A percentile compares a stretch with the other conserved stretches of the same genome.
phyloP scores from a whole-genome alignment of 139 green algal species.

The Chlorella sp. region DNA sequence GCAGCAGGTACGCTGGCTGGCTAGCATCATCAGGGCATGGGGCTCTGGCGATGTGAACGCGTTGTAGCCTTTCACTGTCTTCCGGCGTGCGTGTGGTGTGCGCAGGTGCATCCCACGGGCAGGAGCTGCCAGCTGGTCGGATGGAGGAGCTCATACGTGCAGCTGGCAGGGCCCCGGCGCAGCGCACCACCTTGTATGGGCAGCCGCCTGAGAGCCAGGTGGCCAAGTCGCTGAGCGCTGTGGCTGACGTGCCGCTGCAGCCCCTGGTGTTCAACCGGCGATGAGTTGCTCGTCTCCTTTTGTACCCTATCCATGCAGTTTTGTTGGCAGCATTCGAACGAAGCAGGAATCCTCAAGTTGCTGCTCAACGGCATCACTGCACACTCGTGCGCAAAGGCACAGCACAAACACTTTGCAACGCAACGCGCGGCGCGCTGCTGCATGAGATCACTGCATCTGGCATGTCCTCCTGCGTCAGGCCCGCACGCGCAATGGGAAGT shows the following conservation, averaged over 20 bases:
- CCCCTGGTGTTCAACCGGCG: no score
- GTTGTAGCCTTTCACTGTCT: background rate
- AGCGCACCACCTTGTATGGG: background rate
- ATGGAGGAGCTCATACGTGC: background rate
- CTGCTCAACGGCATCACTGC: no score
- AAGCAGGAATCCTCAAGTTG: no score
- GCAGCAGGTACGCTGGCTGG: constrained; percentile 49
- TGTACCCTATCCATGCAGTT: no score
- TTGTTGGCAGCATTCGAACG: no score
- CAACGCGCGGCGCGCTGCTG: no score
- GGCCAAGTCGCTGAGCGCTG: background rate
- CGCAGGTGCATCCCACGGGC: background rate
- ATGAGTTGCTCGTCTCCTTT: no score
- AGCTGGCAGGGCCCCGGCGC: background rate
- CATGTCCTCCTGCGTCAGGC: no score
- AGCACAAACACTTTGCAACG: no score
- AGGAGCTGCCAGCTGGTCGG: background rate
- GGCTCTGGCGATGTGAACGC: background rate
- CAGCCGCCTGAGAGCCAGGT: background rate
- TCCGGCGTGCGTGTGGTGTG: background rate
- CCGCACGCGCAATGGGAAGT: no score
- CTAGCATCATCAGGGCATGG: background rate
- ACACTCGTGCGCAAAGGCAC: no score
- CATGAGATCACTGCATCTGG: no score
- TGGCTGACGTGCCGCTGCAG: background rate